Conservation (phyloP, 1,284 basidiomycete species). For the Polyporus tsugae region DNA sequence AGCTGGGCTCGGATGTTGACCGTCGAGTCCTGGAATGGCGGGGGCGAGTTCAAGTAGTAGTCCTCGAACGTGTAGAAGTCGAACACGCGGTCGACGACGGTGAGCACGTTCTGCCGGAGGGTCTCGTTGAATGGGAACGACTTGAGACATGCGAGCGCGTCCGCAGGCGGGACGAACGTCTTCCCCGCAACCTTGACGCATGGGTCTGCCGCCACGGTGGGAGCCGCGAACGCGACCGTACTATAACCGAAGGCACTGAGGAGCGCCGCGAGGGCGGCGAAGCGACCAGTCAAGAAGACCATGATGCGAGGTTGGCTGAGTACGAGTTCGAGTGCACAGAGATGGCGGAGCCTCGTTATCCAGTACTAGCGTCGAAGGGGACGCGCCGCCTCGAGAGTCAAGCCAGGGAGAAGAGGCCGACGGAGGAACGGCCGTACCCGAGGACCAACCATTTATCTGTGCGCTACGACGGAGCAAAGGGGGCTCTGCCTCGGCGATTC, state of each 20-base stretch:
- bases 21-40: slow-evolving; percentile 69
- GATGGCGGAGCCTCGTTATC: neutral
- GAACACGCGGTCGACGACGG: slow-evolving; percentile 61
- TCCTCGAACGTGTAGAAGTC: slow-evolving; percentile 74
- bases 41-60: slow-evolving; percentile 64
- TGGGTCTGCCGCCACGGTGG: slow-evolving; percentile 46
- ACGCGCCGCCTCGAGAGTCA: slow-evolving; percentile 1
- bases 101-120: slow-evolving; percentile 65
- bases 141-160: slow-evolving; percentile 64
- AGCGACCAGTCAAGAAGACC: slow-evolving; percentile 19
- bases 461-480: neutral
- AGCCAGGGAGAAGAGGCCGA: neutral
- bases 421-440: neutral
- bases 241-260: neutral
- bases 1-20: slow-evolving; percentile 59
- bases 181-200: slow-evolving; percentile 60
- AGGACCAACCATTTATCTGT: neutral
- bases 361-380: neutral
- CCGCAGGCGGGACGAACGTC: slow-evolving; percentile 56
- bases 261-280: slow-evolving; percentile 20
- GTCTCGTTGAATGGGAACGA: slow-evolving; percentile 73
- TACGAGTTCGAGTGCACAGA: neutral
- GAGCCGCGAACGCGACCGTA: slow-evolving; percentile 17
- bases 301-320: neutral
- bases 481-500: neutral